Evolutionary conservation across 208 protist species (phyloP).

Genomic region (Trichomonas tenax): DNA sequence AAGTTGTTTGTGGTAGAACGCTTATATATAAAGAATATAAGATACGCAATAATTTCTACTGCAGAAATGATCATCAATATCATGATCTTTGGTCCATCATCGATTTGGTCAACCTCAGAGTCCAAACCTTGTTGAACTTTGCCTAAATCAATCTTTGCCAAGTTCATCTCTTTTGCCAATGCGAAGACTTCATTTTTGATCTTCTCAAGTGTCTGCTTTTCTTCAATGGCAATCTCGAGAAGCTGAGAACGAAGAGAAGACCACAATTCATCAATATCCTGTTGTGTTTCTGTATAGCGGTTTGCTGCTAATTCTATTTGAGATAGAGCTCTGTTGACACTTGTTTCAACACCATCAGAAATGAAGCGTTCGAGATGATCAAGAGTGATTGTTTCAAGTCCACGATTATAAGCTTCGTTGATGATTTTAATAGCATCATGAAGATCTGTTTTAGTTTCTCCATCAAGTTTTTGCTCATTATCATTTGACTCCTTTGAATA

Average conservation of each 20-base stretch:
- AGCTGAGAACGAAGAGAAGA: background rate
- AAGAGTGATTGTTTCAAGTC: background rate
- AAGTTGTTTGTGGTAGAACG: background rate
- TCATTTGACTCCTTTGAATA: background rate
- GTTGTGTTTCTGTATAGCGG: background rate
- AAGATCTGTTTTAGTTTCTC: background rate
- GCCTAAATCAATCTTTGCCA: background rate
- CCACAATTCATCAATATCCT: background rate
- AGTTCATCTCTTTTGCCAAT: background rate
- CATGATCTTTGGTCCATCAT: background rate
- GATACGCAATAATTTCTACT: background rate
- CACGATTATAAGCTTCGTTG: background rate
- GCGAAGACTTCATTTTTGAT: background rate
- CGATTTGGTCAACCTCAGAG: background rate
- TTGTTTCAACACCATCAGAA: background rate
- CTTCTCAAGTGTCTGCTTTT: background rate
- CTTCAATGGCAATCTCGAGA: background rate
- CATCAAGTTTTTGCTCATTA: background rate
- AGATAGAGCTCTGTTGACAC: background rate
- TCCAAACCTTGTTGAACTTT: background rate
- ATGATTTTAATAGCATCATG: background rate
- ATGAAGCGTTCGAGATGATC: background rate
- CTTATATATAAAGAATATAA: background rate
- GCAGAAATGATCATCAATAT: background rate
- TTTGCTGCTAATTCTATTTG: background rate